These are phyloP conservation scores for Auricularia sp. DNA, from an alignment of 768 basidiomycete species.

Conservation along the genomic window DNA sequence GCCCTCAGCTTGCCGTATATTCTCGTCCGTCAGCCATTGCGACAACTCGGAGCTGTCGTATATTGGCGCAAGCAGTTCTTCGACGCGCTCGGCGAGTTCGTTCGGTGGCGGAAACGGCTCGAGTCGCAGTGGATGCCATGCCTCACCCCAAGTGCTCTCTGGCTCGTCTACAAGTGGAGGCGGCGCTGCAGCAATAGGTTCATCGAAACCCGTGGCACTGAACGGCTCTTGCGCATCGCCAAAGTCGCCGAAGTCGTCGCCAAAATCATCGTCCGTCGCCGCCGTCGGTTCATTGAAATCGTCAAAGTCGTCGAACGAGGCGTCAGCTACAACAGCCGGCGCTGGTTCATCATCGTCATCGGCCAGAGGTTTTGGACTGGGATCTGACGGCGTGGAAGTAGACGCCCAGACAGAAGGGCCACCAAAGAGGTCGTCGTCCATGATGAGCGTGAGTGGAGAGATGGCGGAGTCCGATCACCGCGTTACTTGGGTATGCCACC, in stretches of 20 bases:
- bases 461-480: neutral
- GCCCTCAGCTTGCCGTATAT: slow-evolving; percentile 71
- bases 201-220: slow-evolving; percentile 9
- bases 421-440: slow-evolving; percentile 8
- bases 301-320: slow-evolving; percentile 51
- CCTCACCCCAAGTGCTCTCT: slow-evolving; percentile 26
- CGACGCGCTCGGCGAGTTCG: slow-evolving; percentile 51
- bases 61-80: slow-evolving; percentile 54
- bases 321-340: slow-evolving; percentile 8
- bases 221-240: slow-evolving; percentile 42
- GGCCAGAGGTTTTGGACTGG: slow-evolving; percentile 13
- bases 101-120: slow-evolving; percentile 51
- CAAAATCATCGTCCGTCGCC: slow-evolving; percentile 65
- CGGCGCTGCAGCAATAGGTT: slow-evolving; percentile 12
- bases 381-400: slow-evolving; percentile 1
- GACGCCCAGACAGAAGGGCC: slow-evolving; percentile 6
- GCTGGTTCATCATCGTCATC: slow-evolving; percentile 3
- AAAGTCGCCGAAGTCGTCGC: slow-evolving; percentile 75
- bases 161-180: slow-evolving; percentile 25
- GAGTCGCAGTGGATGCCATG: slow-evolving; percentile 55
- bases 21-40: slow-evolving; percentile 52
- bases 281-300: slow-evolving; percentile 34
- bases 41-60: slow-evolving; percentile 47
- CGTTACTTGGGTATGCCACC: neutral
- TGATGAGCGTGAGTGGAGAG: neutral